Base-by-base conservation (phyloP, 1,139 yeast genomes). In the Geotrichum fermentans region DNA sequence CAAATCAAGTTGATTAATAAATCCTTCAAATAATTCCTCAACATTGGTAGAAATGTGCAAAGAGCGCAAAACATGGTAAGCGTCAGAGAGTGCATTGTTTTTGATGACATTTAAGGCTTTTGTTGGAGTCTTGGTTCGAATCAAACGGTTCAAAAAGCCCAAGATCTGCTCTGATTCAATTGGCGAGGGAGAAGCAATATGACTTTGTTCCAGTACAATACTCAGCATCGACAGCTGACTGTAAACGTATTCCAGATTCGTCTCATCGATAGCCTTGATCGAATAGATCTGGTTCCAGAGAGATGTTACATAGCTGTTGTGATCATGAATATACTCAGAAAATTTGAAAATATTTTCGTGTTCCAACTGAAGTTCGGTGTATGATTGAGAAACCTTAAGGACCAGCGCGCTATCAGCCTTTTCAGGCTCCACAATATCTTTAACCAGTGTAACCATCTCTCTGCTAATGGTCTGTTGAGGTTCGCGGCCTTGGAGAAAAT, bases 141-240 rank as follows among this genome's bases (percentile, higher is more conserved):
- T 40, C 26, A 47, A 17, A 13, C 34, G 34, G 17, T 38, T 18
- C 14, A 49, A 18, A 18, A 45, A 49, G 13, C 32, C 34, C 8
- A 45, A 16, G 3, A 42, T 8, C 14, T 46, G 40, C 13, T 42
- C 44, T 7, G 39, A 36, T 2, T 40, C 18, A 42, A 49, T 45
- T 3, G 40, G 7, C 11, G 37, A 6, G 7, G 24, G 22, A 22
- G 36, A 20, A 18, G 24, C n/a, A 4, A 21, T 6, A 80, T 73
- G 56, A 82, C 85, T 22, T 73, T 39, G 40, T 14, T 32, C 46
- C 11, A 47, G 41, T n/a, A 43, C 26, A 26, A 39, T 32, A 39
- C 39, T 47, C 16, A 47, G 20, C 39, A 42, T 33, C 1, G 46
- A 37, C 8, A 47, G 24, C 13, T 32, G 50, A 18, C 50, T 42